phyloP scores from a whole-genome alignment of 805 yeast species.

The Saturnispora quitensis region DNA sequence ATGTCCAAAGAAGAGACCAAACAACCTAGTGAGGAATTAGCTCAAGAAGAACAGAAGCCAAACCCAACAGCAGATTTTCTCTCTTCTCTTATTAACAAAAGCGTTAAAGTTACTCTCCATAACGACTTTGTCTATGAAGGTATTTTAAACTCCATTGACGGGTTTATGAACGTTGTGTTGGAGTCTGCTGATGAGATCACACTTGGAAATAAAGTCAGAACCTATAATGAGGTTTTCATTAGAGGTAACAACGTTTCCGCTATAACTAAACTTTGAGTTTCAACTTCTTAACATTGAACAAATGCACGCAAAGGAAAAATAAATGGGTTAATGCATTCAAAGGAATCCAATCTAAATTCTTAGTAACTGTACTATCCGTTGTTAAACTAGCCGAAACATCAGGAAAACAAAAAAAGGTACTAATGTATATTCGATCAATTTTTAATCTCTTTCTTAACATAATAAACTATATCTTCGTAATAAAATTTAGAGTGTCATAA shows the following conservation, averaged over 20 bases:
- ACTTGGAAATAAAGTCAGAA: constrained; percentile 40
- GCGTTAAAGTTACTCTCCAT: constrained; percentile 73
- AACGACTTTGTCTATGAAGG: constrained; percentile 84
- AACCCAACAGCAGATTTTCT: constrained; percentile 39
- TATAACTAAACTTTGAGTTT: constrained; percentile 13
- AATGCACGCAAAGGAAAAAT: background rate
- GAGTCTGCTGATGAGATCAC: constrained; percentile 65
- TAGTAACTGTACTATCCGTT: background rate
- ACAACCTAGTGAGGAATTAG: background rate
- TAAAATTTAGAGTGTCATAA: background rate
- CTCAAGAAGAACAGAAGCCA: background rate
- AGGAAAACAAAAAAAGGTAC: background rate
- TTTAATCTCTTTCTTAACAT: background rate
- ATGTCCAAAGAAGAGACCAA: background rate
- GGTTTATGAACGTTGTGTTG: constrained; percentile 90
- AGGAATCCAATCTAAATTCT: background rate
- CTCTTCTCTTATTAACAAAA: constrained; percentile 66
- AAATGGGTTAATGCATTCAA: background rate
- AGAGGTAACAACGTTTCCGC: constrained; percentile 78
- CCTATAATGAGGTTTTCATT: constrained; percentile 69
- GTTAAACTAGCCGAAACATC: background rate
- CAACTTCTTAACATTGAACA: background rate
- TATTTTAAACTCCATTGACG: constrained; percentile 68
- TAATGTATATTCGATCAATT: background rate
- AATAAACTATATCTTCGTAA: background rate